phyloP scores from a whole-genome alignment of 2,329 filamentous ascomycete species.

The Colletotrichum simmondsii region DNA sequence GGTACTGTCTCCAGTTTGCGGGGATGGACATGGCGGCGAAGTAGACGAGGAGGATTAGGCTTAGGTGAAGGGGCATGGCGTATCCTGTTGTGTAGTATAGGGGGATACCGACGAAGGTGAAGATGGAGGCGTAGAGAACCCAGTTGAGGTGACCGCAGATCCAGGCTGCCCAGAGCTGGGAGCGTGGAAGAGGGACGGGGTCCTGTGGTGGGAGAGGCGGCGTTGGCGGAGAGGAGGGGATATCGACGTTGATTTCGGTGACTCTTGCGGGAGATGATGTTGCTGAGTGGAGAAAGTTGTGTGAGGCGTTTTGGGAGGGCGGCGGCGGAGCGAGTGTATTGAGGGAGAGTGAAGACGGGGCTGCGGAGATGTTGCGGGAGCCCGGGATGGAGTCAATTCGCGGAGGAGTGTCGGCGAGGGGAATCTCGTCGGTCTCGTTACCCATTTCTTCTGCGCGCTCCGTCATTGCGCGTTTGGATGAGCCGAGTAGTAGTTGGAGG shows the following conservation, averaged over 20 bases:
- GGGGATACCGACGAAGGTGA: constrained; percentile 64
- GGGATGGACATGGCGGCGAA: constrained; percentile 61
- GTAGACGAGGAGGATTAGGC: constrained; percentile 63
- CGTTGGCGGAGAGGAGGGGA: not conserved
- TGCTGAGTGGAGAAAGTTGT: constrained; percentile 39
- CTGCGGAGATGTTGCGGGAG: constrained; percentile 35
- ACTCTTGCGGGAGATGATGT: not conserved
- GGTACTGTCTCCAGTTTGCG: constrained; percentile 57
- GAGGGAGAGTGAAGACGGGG: constrained; percentile 35
- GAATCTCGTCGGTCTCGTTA: constrained; percentile 57
- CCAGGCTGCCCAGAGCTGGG: constrained; percentile 61
- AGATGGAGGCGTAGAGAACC: constrained; percentile 54
- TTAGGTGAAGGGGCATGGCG: constrained; percentile 58
- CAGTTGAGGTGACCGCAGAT: constrained; percentile 58
- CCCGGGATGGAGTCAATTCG: constrained; percentile 35
- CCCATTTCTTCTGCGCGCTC: constrained; percentile 64
- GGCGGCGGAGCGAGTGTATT: constrained; percentile 34
- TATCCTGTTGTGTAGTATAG: constrained; percentile 65
- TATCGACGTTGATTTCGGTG: not conserved
- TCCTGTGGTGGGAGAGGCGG: constrained; percentile 47
- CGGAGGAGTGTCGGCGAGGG: constrained; percentile 45
- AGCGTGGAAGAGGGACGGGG: constrained; percentile 55
- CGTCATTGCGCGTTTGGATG: constrained; percentile 61
- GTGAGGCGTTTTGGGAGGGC: constrained; percentile 33
- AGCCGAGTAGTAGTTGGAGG: constrained; percentile 62